These are phyloP conservation scores for Aspergillus coremiiformis DNA, from an alignment of 495 filamentous ascomycete genomes.

Conservation along the genomic window DNA sequence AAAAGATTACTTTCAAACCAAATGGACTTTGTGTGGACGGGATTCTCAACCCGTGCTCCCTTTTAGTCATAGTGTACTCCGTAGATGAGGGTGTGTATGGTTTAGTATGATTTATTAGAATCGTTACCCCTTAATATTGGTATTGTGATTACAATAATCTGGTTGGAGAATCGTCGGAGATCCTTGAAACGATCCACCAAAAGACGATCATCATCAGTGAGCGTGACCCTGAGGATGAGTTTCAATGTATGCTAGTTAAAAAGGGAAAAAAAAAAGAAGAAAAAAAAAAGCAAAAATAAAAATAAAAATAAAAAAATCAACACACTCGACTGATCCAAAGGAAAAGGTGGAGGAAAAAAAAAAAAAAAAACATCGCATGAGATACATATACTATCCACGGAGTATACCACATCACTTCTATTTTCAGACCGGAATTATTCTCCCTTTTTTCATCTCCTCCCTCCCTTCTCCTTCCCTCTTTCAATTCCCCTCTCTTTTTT, in stretches of 20 bases:
- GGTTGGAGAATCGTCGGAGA: not conserved
- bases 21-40: not conserved
- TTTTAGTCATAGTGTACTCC: too few species aligned
- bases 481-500: not conserved
- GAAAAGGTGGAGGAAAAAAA: not conserved
- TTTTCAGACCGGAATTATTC: not conserved
- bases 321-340: not conserved
- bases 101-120: not conserved
- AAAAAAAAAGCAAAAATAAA: not conserved
- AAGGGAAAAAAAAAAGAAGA: not conserved
- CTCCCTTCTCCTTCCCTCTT: too few species aligned
- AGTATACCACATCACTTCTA: not conserved
- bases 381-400: not conserved
- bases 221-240: not conserved
- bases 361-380: not conserved
- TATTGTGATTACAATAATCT: not conserved
- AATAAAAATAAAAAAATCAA: too few species aligned
- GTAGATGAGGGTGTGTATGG: not conserved
- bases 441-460: not conserved
- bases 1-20: not conserved
- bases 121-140: not conserved
- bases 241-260: not conserved
- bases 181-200: not conserved
- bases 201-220: not conserved
- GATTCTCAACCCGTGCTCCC: not conserved